These are phyloP conservation scores for Globisporangium nagaii DNA, from an alignment of 352 stramenopile genomes.

Conservation along the genomic window DNA sequence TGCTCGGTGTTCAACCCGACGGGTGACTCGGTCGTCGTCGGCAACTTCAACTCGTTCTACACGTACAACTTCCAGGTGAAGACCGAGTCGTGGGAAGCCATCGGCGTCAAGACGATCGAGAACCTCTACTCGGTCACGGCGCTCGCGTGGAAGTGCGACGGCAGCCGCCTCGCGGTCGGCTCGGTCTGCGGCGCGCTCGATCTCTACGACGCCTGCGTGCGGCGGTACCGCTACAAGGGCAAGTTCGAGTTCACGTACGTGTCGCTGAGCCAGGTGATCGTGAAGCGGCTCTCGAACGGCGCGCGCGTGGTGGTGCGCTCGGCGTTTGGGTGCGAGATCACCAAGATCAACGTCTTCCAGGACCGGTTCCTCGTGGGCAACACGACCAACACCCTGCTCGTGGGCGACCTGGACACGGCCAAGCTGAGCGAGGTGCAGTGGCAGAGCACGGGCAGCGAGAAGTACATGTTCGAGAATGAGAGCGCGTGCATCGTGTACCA, in stretches of 20 bases:
- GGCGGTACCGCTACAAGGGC: slow-evolving; percentile 89
- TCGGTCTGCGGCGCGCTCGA: slow-evolving; percentile 90
- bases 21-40: slow-evolving; percentile 88
- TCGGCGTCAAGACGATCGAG: slow-evolving; percentile 80
- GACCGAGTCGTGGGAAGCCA: slow-evolving; percentile 79
- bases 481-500: slow-evolving; percentile 89
- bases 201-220: slow-evolving; percentile 91
- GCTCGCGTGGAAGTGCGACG: slow-evolving; percentile 90
- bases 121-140: slow-evolving; percentile 93
- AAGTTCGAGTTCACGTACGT: slow-evolving; percentile 96
- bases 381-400: slow-evolving; percentile 89
- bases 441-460: slow-evolving; percentile 84
- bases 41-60: slow-evolving; percentile 93
- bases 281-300: slow-evolving; percentile 87
- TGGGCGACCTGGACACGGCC: slow-evolving; percentile 87
- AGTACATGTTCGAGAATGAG: slow-evolving; percentile 95
- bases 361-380: slow-evolving; percentile 90
- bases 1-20: slow-evolving; percentile 85
- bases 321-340: slow-evolving; percentile 90
- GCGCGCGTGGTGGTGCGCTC: slow-evolving; percentile 85
- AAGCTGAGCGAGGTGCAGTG: slow-evolving; percentile 92
- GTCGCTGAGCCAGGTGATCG: slow-evolving; percentile 91
- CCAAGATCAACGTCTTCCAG: slow-evolving; percentile 94
- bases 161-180: slow-evolving; percentile 84
- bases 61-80: slow-evolving; percentile 85